phyloP scores from a whole-genome alignment of 768 basidiomycete species.

The Crassisporium funariophilum region DNA sequence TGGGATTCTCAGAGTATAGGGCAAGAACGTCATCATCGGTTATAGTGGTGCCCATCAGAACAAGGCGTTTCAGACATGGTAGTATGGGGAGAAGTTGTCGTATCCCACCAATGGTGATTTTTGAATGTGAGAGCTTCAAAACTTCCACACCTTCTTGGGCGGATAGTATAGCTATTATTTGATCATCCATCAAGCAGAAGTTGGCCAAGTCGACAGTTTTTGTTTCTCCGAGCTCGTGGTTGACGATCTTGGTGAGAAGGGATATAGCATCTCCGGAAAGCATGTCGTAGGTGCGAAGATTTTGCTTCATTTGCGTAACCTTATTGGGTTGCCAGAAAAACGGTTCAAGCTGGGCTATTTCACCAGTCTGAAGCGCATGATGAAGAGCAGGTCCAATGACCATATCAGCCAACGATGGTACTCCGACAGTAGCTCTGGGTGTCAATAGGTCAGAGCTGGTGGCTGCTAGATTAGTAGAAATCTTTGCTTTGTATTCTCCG shows the following conservation, averaged over 20 bases:
- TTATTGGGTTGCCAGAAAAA: neutral
- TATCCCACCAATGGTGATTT: neutral
- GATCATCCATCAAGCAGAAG: neutral
- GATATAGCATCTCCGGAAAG: neutral
- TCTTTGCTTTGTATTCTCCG: too few species aligned
- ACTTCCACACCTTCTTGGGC: neutral
- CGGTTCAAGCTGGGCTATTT: neutral
- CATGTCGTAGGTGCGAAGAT: neutral
- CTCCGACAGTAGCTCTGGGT: neutral
- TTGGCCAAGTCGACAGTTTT: neutral
- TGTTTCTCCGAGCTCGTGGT: neutral
- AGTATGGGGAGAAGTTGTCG: neutral
- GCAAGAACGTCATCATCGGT: neutral
- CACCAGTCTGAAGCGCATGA: neutral
- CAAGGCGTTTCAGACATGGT: neutral
- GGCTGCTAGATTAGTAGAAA: neutral
- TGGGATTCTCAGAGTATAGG: neutral
- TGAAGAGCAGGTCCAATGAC: neutral
- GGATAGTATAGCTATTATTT: neutral
- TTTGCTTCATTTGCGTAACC: neutral
- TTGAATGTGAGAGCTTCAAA: neutral
- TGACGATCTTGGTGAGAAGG: neutral
- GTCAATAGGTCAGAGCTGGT: neutral
- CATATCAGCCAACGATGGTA: neutral
- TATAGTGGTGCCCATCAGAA: neutral